phyloP scores from a whole-genome alignment of 495 filamentous ascomycete genomes.

The Xylaria venustula region DNA sequence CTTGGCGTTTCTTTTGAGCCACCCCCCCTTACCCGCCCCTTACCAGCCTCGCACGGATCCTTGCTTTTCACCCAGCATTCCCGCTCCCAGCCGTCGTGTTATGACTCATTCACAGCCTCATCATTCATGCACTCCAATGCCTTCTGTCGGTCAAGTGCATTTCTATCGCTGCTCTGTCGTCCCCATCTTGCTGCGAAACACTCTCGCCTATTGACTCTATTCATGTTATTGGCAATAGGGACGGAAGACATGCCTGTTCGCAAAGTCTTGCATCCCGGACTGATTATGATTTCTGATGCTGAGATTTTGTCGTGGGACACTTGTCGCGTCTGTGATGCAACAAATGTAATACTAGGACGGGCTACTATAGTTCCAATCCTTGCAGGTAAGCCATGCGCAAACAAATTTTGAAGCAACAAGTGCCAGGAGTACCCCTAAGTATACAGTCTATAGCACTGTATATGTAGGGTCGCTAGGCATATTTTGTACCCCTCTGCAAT shows the following conservation, averaged over 20 bases:
- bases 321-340: neutral
- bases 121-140: constrained; percentile 11
- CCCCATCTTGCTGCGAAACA: neutral
- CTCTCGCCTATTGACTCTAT: neutral
- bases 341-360: constrained; percentile 1
- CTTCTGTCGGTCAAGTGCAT: neutral
- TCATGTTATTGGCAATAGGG: too few relatives aligned
- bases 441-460: constrained; percentile 7
- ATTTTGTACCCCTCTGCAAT: neutral
- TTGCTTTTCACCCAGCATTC: constrained; percentile 11
- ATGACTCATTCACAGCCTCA: constrained; percentile 19
- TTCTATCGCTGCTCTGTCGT: neutral
- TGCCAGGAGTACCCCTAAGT: constrained; percentile 6
- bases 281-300: neutral
- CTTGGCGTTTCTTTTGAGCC: constrained; percentile 10
- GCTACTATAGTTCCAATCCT: constrained; percentile 7
- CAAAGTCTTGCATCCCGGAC: neutral
- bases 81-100: constrained; percentile 10
- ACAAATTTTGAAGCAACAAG: neutral
- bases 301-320: neutral
- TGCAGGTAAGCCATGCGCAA: constrained; percentile 11
- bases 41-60: constrained; percentile 9
- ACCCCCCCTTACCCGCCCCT: constrained; percentile 4
- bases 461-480: neutral
- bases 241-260: too few relatives aligned